phyloP scores from a whole-genome alignment of 2,329 filamentous ascomycete genomes.

The Colletotrichum tropicicola region DNA sequence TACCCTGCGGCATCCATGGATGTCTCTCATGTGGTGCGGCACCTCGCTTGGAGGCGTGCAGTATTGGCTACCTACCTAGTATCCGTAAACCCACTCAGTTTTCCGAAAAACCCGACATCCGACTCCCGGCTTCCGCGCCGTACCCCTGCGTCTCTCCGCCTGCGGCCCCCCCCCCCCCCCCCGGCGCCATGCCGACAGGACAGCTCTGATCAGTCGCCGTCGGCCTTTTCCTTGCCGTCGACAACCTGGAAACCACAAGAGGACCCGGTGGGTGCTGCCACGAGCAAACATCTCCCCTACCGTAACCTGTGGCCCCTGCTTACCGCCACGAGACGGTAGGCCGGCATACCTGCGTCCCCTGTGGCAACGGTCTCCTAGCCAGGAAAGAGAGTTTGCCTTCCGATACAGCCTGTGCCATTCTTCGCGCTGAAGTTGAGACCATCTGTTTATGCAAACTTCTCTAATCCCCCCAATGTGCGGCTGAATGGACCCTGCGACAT shows the following conservation, averaged over 20 bases:
- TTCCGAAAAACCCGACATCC: slow-evolving; percentile 6
- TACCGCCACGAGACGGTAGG: too few species aligned
- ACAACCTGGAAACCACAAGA: neutral
- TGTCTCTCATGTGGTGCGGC: too few species aligned
- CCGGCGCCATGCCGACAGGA: neutral
- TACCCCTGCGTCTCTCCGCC: neutral
- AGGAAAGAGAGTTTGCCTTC: neutral
- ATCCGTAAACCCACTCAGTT: neutral
- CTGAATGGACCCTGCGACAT: slow-evolving; percentile 1
- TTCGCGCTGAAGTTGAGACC: slow-evolving; percentile 14
- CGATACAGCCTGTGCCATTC: neutral
- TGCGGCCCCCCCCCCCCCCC: neutral
- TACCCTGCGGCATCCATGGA: too few species aligned
- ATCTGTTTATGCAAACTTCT: neutral
- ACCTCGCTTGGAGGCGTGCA: too few species aligned
- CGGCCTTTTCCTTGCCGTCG: neutral
- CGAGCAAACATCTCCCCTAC: neutral
- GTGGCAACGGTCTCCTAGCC: neutral
- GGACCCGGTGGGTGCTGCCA: neutral
- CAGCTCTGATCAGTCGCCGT: neutral
- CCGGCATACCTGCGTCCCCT: neutral
- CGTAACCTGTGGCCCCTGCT: neutral
- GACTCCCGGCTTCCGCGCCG: slow-evolving; percentile 16
- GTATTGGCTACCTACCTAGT: too few species aligned
- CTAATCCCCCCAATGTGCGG: neutral